phyloP scores from a whole-genome alignment of 345 rosid species.

The Eucalyptus paniculata region DNA sequence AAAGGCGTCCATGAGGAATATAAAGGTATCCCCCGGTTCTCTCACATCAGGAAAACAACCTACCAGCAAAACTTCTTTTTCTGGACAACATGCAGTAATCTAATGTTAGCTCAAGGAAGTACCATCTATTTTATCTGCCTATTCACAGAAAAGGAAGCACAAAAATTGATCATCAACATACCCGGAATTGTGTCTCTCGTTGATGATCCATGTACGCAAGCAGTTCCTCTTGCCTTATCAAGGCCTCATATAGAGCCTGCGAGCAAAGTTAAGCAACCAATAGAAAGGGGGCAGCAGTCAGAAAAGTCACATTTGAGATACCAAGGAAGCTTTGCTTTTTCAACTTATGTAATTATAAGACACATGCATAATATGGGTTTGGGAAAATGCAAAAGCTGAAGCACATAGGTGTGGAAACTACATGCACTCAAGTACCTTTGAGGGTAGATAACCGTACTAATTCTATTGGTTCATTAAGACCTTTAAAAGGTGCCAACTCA shows the following conservation, averaged over 20 bases:
- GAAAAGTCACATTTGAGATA: not conserved
- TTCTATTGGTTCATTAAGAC: not conserved
- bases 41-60: not conserved
- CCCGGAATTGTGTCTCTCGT: slow-evolving; percentile 64
- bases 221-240: slow-evolving; percentile 93
- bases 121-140: not conserved
- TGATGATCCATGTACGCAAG: slow-evolving; percentile 91
- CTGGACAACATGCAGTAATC: slow-evolving; percentile 8
- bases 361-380: not conserved
- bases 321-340: not conserved
- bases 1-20: not conserved
- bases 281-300: not conserved
- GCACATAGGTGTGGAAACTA: not conserved
- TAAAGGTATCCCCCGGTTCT: not conserved
- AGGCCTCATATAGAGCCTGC: slow-evolving; percentile 88
- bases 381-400: not conserved
- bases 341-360: not conserved
- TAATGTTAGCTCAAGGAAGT: not conserved
- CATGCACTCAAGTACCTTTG: not conserved
- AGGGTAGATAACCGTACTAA: not conserved
- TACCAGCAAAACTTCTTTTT: slow-evolving; percentile 67
- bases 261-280: not conserved
- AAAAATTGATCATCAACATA: not conserved
- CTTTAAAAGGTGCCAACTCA: not conserved
- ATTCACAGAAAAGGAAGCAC: not conserved